phyloP scores from a whole-genome alignment of 2,329 filamentous ascomycete species.

The Dothiorella sarmentorum region DNA sequence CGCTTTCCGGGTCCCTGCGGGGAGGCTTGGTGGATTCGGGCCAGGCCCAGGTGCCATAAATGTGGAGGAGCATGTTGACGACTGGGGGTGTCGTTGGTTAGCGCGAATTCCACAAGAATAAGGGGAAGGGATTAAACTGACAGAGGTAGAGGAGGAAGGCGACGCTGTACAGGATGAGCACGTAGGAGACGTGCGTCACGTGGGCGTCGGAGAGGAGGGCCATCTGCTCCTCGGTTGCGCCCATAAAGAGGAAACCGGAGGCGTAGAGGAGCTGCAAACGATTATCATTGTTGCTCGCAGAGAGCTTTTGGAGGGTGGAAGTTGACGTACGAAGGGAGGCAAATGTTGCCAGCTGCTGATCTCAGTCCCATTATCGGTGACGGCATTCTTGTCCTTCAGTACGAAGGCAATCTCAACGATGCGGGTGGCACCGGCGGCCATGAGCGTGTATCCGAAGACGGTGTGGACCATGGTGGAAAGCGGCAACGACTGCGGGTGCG shows the following conservation, averaged over 20 bases:
- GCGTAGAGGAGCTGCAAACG: slow-evolving; percentile 73
- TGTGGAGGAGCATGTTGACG: slow-evolving; percentile 75
- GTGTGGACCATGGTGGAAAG: slow-evolving; percentile 84
- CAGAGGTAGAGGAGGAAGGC: slow-evolving; percentile 88
- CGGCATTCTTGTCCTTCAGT: slow-evolving; percentile 64
- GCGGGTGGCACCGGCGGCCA: slow-evolving; percentile 79
- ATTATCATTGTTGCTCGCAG: slow-evolving; percentile 16
- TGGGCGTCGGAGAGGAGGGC: slow-evolving; percentile 65
- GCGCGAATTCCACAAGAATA: slow-evolving; percentile 9
- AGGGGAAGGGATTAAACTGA: slow-evolving; percentile 40
- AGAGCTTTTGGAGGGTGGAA: too few species aligned
- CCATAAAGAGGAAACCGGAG: slow-evolving; percentile 95
- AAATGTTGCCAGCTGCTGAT: slow-evolving; percentile 71
- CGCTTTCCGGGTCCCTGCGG: slow-evolving; percentile 38
- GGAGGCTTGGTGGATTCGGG: slow-evolving; percentile 37
- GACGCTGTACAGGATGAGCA: slow-evolving; percentile 86
- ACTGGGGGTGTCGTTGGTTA: slow-evolving; percentile 45
- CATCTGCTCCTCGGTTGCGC: slow-evolving; percentile 97
- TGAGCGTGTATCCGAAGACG: slow-evolving; percentile 91
- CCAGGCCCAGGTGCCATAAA: slow-evolving; percentile 69
- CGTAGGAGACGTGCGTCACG: slow-evolving; percentile 86
- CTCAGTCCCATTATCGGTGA: slow-evolving; percentile 65
- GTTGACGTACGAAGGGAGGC: slow-evolving; percentile 62
- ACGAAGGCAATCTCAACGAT: slow-evolving; percentile 92
- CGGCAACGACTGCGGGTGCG: slow-evolving; percentile 78